Evolutionary conservation across 306 rosid species (phyloP).

Genomic region (Cotoneaster glaucophyllus): DNA sequence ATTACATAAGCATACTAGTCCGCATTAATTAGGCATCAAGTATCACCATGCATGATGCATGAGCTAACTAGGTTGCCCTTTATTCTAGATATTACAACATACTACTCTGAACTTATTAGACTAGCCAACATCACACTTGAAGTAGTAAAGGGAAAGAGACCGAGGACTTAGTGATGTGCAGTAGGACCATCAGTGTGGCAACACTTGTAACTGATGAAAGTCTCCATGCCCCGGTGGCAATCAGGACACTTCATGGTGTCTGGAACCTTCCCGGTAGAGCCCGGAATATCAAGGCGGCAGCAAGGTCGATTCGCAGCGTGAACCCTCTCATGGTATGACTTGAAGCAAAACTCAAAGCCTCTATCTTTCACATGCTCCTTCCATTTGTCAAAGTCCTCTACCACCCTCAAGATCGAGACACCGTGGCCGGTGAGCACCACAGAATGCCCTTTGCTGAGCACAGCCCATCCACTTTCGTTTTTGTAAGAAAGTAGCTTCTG

Average conservation of each 20-base stretch:
- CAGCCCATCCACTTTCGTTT: conserved; percentile 45
- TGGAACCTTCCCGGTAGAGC: conserved; percentile 31
- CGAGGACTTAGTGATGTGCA: not conserved
- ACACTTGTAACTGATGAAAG: conserved; percentile 49
- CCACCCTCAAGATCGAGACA: conserved; percentile 9
- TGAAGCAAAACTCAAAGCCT: conserved; percentile 28
- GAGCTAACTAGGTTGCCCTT: too few species aligned
- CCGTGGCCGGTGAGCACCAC: conserved; percentile 36
- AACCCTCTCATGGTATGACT: conserved; percentile 1
- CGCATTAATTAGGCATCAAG: too few species aligned
- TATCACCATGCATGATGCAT: too few species aligned
- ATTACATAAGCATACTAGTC: too few species aligned
- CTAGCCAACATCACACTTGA: too few species aligned
- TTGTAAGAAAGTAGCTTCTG: conserved; percentile 46
- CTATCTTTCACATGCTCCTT: conserved; percentile 19
- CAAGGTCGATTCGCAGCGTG: conserved; percentile 8
- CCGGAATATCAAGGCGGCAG: conserved; percentile 29
- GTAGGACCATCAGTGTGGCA: conserved; percentile 28
- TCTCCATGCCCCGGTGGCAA: conserved; percentile 44
- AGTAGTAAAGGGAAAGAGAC: too few species aligned
- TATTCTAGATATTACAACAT: too few species aligned
- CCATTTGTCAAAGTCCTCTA: conserved; percentile 31
- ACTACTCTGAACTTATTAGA: too few species aligned
- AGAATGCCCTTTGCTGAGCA: conserved; percentile 26
- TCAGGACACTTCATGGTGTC: conserved; percentile 40